Conservation (phyloP, 2,329 filamentous ascomycete genomes). For the Fusarium irregulare region DNA sequence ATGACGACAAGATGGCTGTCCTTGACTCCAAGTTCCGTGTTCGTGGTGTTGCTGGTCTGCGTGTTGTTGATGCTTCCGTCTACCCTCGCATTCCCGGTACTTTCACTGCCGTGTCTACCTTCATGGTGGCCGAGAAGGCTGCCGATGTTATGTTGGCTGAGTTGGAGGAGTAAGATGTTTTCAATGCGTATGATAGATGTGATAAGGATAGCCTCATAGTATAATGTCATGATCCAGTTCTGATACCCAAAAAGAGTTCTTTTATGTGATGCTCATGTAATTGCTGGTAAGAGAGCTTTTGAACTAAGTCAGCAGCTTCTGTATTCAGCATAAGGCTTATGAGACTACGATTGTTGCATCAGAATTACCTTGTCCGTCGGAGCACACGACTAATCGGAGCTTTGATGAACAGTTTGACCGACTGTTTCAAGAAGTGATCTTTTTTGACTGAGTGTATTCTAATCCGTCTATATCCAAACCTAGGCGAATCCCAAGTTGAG, state of each 20-base stretch:
- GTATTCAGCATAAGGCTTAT: background rate
- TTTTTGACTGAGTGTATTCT: background rate
- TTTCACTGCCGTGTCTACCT: slow-evolving; percentile 49
- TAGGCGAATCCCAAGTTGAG: slow-evolving; percentile 21
- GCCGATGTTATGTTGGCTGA: slow-evolving; percentile 47
- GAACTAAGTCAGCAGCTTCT: background rate
- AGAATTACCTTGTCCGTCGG: background rate
- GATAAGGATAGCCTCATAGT: background rate
- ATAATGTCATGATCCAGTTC: slow-evolving; percentile 5
- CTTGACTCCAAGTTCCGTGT: slow-evolving; percentile 63
- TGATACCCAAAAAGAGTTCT: background rate
- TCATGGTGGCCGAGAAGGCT: slow-evolving; percentile 51
- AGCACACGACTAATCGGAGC: no score
- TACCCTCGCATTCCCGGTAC: slow-evolving; percentile 54
- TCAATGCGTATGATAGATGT: background rate
- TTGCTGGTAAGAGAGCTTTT: fast-evolving
- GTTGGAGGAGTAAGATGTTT: slow-evolving; percentile 9
- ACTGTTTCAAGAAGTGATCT: background rate
- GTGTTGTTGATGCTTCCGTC: slow-evolving; percentile 60
- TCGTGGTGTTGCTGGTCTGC: slow-evolving; percentile 56
- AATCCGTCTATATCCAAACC: fast-evolving
- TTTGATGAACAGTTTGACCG: background rate
- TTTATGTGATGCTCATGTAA: background rate
- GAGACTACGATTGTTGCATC: background rate
- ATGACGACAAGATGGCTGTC: slow-evolving; percentile 53